These are phyloP conservation scores for Phylloporus arenicola DNA, from an alignment of 768 basidiomycete genomes.

Conservation along the genomic window DNA sequence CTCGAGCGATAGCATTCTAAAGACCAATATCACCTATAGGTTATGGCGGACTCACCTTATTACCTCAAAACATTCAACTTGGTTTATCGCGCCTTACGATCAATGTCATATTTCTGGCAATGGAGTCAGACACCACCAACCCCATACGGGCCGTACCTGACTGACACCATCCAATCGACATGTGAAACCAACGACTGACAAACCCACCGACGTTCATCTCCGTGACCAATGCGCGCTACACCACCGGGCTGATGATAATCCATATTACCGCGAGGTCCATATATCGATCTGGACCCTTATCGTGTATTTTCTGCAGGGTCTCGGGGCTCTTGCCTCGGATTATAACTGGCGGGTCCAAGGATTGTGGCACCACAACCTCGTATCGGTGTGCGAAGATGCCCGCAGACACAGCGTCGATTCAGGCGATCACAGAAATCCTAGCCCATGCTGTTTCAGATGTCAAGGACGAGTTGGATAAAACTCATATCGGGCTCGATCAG, in stretches of 20 bases:
- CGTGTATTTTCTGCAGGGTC: background rate
- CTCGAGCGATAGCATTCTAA: background rate
- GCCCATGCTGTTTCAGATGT: background rate
- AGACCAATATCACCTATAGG: background rate
- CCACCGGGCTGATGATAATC: background rate
- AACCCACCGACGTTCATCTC: background rate
- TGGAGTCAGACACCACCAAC: background rate
- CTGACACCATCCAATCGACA: background rate
- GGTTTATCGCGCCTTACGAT: background rate
- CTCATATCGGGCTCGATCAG: background rate
- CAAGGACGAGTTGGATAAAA: slow-evolving; percentile 1
- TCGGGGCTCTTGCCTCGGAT: background rate
- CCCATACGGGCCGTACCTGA: background rate
- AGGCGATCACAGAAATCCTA: background rate
- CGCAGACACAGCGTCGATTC: slow-evolving; percentile 1
- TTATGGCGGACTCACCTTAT: background rate
- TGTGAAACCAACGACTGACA: background rate
- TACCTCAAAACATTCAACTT: background rate
- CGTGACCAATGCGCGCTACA: background rate
- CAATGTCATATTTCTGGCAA: background rate
- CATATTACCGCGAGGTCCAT: background rate
- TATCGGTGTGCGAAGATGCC: slow-evolving; percentile 2
- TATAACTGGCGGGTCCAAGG: background rate
- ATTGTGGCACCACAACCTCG: background rate
- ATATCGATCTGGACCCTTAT: background rate